Conservation (phyloP, 345 rosid genomes). For the Mallotus nudiflorus region DNA sequence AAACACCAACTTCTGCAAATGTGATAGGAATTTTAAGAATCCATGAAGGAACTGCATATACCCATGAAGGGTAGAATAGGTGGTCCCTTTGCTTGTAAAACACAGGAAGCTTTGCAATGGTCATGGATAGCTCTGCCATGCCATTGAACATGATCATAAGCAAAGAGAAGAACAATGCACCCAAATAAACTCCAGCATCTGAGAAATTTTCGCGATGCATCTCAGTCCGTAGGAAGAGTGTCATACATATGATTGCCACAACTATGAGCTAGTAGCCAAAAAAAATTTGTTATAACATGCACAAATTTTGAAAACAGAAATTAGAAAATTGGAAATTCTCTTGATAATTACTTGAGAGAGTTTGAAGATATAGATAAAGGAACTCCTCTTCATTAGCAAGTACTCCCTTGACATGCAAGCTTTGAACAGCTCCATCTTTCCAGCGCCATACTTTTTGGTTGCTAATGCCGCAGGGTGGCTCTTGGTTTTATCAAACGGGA, state of each 20-base stretch:
- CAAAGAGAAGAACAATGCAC: constrained; percentile 66
- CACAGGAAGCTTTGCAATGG: constrained; percentile 77
- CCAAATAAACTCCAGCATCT: constrained; percentile 57
- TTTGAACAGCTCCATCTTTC: constrained; percentile 47
- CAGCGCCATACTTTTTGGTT: constrained; percentile 45
- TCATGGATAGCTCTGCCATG: constrained; percentile 77
- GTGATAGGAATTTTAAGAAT: constrained; percentile 73
- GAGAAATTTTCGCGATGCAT: constrained; percentile 33
- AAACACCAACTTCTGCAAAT: constrained; percentile 54
- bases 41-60: constrained; percentile 80
- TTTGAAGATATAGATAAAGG: constrained; percentile 53
- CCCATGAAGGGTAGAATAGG: constrained; percentile 84
- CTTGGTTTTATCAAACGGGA: constrained; percentile 48
- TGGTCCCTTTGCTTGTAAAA: constrained; percentile 86
- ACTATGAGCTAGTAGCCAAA: constrained; percentile 28
- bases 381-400: constrained; percentile 64
- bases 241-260: constrained; percentile 32
- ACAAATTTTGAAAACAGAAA: neutral
- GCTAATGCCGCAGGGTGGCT: constrained; percentile 64
- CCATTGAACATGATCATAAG: constrained; percentile 65
- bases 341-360: constrained; percentile 46
- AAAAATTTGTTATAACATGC: neutral
- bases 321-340: too few relatives aligned
- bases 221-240: constrained; percentile 41
- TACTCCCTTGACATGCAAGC: constrained; percentile 53